These are phyloP conservation scores for Raphanus sativus DNA, from an alignment of 345 rosid genomes.

Conservation along the genomic window DNA sequence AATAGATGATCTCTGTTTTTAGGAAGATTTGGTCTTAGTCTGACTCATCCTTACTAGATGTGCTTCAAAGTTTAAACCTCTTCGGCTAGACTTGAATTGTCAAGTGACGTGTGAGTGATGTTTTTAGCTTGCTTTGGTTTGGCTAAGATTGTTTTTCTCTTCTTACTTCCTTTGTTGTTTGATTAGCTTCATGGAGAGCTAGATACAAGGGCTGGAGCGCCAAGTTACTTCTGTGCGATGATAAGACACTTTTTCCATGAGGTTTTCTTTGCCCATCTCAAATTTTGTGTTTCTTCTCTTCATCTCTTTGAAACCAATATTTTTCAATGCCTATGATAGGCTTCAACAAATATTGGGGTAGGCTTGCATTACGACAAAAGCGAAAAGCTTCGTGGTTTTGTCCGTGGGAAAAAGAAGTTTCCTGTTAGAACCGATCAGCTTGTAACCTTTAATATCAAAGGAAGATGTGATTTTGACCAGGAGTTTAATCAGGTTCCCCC, in stretches of 20 bases:
- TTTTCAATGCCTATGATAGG: slow-evolving; percentile 34
- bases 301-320: neutral
- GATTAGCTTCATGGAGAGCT: slow-evolving; percentile 83
- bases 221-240: slow-evolving; percentile 60
- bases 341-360: slow-evolving; percentile 57
- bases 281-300: neutral
- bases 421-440: slow-evolving; percentile 51
- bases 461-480: slow-evolving; percentile 62
- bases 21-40: neutral
- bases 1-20: neutral
- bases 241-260: slow-evolving; percentile 61
- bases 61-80: neutral
- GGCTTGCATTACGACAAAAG: slow-evolving; percentile 69
- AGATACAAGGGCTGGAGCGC: slow-evolving; percentile 69
- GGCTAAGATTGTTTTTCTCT: slow-evolving; percentile 8
- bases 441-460: slow-evolving; percentile 70
- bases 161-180: slow-evolving; percentile 16
- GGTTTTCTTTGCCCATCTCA: slow-evolving; percentile 38
- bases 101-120: neutral
- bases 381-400: slow-evolving; percentile 54
- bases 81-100: neutral
- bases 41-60: neutral
- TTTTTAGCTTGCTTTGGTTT: neutral
- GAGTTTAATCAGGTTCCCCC: slow-evolving; percentile 62
- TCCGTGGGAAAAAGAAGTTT: slow-evolving; percentile 71